These are phyloP conservation scores for Teratosphaeria viscida DNA, from an alignment of 2,329 filamentous ascomycete species.

Conservation along the genomic window DNA sequence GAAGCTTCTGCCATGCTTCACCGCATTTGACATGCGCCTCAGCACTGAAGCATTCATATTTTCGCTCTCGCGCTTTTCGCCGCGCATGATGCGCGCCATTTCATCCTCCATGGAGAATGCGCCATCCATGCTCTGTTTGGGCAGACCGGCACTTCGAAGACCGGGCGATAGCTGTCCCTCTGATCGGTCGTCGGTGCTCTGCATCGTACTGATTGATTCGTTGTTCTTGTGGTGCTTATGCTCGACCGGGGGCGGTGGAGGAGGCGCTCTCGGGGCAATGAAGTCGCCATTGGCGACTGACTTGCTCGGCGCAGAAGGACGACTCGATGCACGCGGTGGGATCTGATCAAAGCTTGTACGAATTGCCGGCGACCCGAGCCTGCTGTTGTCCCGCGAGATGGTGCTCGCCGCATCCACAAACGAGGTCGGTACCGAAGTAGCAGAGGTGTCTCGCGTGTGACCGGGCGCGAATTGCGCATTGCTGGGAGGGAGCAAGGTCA, in stretches of 20 bases:
- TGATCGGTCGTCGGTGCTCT: conserved; percentile 26
- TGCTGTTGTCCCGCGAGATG: conserved; percentile 17
- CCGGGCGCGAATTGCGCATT: conserved; percentile 5
- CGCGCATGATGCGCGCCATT: conserved; percentile 76
- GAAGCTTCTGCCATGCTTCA: conserved; percentile 82
- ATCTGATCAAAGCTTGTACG: conserved; percentile 32
- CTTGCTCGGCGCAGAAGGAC: conserved; percentile 35
- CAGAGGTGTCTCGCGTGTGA: conserved; percentile 32
- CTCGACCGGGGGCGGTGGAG: conserved; percentile 26
- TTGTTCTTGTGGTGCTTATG: conserved; percentile 28
- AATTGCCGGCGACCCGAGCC: conserved; percentile 11
- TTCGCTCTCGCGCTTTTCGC: conserved; percentile 42
- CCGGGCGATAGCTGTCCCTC: conserved; percentile 21
- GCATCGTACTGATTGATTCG: conserved; percentile 36
- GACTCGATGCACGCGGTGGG: conserved; percentile 37
- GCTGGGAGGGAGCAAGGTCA: conserved; percentile 22
- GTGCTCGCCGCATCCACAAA: conserved; percentile 26
- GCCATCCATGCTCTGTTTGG: conserved; percentile 57
- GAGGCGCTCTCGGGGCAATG: conserved; percentile 36
- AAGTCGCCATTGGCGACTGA: conserved; percentile 31
- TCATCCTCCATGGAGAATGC: conserved; percentile 95
- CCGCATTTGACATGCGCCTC: conserved; percentile 82
- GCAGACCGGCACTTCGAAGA: conserved; percentile 25
- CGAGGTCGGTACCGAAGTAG: conserved; percentile 25
- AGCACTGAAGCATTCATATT: conserved; percentile 47